phyloP scores from a whole-genome alignment of 1,284 basidiomycete species.

The Flammula alnicola region DNA sequence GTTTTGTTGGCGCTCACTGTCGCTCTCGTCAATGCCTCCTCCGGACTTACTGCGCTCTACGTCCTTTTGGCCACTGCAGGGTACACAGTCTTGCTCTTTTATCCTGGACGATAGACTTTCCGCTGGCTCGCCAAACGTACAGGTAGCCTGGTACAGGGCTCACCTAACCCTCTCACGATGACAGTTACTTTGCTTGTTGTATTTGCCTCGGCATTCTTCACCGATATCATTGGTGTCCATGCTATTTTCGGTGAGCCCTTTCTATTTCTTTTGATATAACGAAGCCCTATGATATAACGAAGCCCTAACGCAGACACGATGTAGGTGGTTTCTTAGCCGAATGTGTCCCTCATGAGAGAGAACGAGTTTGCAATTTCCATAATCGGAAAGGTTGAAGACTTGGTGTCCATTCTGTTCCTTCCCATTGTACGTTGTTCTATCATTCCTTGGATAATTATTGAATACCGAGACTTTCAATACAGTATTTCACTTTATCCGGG shows the following conservation, averaged over 20 bases:
- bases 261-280: constrained; percentile 28
- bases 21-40: constrained; percentile 84
- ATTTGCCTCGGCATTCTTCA: constrained; percentile 83
- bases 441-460: background rate
- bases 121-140: constrained; percentile 70
- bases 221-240: constrained; percentile 85
- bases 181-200: constrained; percentile 78
- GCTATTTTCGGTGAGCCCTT: constrained; percentile 59
- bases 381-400: constrained; percentile 80
- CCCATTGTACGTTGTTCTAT: constrained; percentile 64
- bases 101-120: constrained; percentile 70
- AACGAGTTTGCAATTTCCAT: constrained; percentile 83
- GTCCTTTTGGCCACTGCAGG: constrained; percentile 78
- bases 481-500: constrained; percentile 87
- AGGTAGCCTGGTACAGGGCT: constrained; percentile 74
- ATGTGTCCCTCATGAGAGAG: constrained; percentile 87
- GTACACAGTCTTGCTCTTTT: constrained; percentile 75
- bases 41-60: constrained; percentile 80
- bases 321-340: constrained; percentile 86
- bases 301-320: too few species aligned
- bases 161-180: constrained; percentile 82
- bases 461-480: constrained; percentile 3
- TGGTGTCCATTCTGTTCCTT: constrained; percentile 75
- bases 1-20: constrained; percentile 82
- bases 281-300: background rate